Base-by-base conservation (phyloP, 495 filamentous ascomycete species). In the Neurospora sp. region DNA sequence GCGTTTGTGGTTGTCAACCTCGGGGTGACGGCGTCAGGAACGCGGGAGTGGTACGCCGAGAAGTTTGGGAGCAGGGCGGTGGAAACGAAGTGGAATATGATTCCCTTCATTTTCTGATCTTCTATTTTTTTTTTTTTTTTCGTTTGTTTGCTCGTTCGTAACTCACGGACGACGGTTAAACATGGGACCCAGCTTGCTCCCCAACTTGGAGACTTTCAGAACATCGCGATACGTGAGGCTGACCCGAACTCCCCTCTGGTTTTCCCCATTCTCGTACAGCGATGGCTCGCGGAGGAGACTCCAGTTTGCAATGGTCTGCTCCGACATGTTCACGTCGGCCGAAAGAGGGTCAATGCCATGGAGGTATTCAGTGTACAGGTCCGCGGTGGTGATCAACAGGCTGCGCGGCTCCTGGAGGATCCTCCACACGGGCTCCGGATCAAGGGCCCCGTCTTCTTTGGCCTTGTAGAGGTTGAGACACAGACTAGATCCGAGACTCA, bases 161-260 rank as follows among this genome's bases (percentile, higher is more conserved):
- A 31, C 31, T 74, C 72, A 76, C 27, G 53, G 53, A 41, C 71
- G 73, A 53, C 78, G 83, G 71, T 82, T 84, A 42, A 82, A 83
- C 72, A 93, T 79, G 18, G 90, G 84, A 69, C 87, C 89, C 72
- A 92, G 80, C 72, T 88, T 90, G 80, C 85, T 88, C 37, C 91
- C 91, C 44, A 96, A 78, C 71, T 91, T 93, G 5, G 90, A 91
- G 66, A 97, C 94, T 79, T 92, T 95, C 72, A 93, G 83, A 59
- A 98, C 96, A 83, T 98, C 96, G 71, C 96, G 88, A 85, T 93
- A 98, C 10, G 96, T 99, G 75, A 98, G 84, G 81, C 95, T 98
- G 37, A 90, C 88, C 78, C 96, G 88, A 4, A 88, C 92, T 75
- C 83, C 81, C 70, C 96, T 87, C 75, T 86, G 76, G 75, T 87